Evolutionary conservation across 2,329 filamentous ascomycete species (phyloP), one percentile per base, ranked within the genome.

Genomic region (Colletotrichum tropicicola): DNA sequence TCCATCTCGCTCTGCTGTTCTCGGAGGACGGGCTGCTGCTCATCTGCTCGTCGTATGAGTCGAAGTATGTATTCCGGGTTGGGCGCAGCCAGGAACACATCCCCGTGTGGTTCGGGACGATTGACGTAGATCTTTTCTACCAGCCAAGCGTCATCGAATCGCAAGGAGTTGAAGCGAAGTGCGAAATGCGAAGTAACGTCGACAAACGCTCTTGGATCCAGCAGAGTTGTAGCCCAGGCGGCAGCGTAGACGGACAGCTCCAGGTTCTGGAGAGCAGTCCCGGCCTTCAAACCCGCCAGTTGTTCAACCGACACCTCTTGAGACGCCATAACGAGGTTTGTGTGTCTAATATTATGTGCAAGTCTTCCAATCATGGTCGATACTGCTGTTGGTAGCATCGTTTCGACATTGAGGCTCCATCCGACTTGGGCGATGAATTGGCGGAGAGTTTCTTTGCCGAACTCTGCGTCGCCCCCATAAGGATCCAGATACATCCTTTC

Each of bases 401-500:
- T 91, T 6, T 76, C 74, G 13, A 79, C 82, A 65, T 70, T 73
- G 66, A 78, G 74, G 62, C 77, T 73, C 75, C 79, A 82, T 59
- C 78, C 80, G 60, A 81, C 78, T 48, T 81, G 77, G 41, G 83
- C 80, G n/a, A 95, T 79, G 67, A 89, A 83, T 25, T 78, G 78
- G 63, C 86, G 83, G 37, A 98, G 80, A 52, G 86, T 81, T 1
- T 81, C 78, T 12, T 87, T 75, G 0, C 85, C 81, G 0, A 94
- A 86, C 76, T 97, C 93, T 13, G 86, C 78, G 32, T 89, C 85
- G 3, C 86, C 89, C 27, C 88, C 86, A 76, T 92, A 97, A 0
- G 94, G 94, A 72, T 97, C 93, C 68, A 98, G 83, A 73, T 93
- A 97, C 87, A 97, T 95, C 48, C 83, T 81, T 63, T 85, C 82